Evolutionary conservation across 1,284 basidiomycete genomes (phyloP).

Genomic region (Amylostereum areolatum): DNA sequence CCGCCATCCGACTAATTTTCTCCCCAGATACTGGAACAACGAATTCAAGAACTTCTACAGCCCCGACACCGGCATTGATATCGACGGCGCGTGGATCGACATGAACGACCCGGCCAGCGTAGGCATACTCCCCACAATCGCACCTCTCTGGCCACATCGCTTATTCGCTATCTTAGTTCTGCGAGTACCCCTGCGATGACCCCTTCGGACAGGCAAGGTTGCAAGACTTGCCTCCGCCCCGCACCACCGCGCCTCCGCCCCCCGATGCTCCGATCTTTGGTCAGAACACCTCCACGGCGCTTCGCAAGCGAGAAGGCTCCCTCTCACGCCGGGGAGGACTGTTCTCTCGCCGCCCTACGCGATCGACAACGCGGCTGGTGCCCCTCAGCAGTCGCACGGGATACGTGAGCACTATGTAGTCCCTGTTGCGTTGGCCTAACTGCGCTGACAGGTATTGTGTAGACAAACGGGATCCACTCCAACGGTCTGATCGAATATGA

Average conservation of each 20-base stretch:
- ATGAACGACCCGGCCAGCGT: slow-evolving; percentile 70
- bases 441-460: slow-evolving; percentile 10
- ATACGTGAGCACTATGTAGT: slow-evolving; percentile 31
- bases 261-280: slow-evolving; percentile 49
- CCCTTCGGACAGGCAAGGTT: slow-evolving; percentile 49
- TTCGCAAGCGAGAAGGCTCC: slow-evolving; percentile 25
- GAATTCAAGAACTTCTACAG: slow-evolving; percentile 61
- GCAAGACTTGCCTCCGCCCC: slow-evolving; percentile 46
- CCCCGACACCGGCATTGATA: slow-evolving; percentile 49
- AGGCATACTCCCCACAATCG: slow-evolving; percentile 12
- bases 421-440: neutral
- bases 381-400: slow-evolving; percentile 47
- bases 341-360: slow-evolving; percentile 48
- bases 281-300: slow-evolving; percentile 6
- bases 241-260: slow-evolving; percentile 42
- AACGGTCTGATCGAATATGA: slow-evolving; percentile 64
- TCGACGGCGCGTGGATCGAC: slow-evolving; percentile 68
- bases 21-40: slow-evolving; percentile 51
- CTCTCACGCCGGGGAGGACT: slow-evolving; percentile 25
- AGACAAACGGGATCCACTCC: slow-evolving; percentile 52
- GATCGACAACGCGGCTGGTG: slow-evolving; percentile 49
- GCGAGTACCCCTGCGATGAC: slow-evolving; percentile 49
- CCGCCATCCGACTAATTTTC: neutral
- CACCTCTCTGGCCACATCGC: neutral
- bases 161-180: slow-evolving; percentile 38